Evolutionary conservation across 371 early-diverging fungal species (phyloP).

Genomic region (Mucor velutinosus): DNA sequence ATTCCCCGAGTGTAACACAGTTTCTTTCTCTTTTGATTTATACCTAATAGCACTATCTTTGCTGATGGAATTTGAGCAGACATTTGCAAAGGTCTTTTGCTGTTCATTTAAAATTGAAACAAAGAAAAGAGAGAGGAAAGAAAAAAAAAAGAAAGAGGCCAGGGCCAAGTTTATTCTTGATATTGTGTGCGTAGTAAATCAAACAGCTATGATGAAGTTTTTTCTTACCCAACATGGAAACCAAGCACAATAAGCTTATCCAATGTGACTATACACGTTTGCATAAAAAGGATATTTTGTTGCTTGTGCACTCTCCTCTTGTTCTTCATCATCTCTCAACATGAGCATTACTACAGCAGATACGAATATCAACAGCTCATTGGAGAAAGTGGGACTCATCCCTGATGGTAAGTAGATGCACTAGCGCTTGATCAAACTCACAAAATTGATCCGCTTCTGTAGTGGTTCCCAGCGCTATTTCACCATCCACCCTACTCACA

Average conservation of each 20-base stretch:
- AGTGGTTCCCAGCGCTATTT: slow-evolving; percentile 24
- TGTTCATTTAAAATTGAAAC: background rate
- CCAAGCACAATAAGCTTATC: background rate
- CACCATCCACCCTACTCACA: slow-evolving; percentile 36
- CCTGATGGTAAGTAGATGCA: slow-evolving; percentile 38
- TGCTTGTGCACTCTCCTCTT: background rate
- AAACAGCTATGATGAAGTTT: background rate
- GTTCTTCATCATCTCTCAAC: slow-evolving; percentile 2
- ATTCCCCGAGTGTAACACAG: background rate
- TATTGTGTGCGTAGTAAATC: background rate
- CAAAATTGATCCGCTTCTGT: background rate
- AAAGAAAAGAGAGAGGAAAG: slow-evolving; percentile 12
- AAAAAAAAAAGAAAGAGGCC: background rate
- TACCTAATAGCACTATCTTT: slow-evolving; percentile 75
- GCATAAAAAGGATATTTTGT: background rate
- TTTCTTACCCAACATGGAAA: background rate
- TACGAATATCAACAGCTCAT: slow-evolving; percentile 39
- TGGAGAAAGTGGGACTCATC: slow-evolving; percentile 45
- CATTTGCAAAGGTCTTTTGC: slow-evolving; percentile 17
- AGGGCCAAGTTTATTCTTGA: background rate
- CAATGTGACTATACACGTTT: background rate
- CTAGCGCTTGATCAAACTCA: background rate
- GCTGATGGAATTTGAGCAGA: slow-evolving; percentile 43
- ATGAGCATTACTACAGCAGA: slow-evolving; percentile 55
- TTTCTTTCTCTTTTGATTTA: background rate